A percentile compares a stretch with the other conserved stretches of the same genome.
phyloP scores from a whole-genome alignment of 768 basidiomycete genomes.

The Tricholoma matsutake region DNA sequence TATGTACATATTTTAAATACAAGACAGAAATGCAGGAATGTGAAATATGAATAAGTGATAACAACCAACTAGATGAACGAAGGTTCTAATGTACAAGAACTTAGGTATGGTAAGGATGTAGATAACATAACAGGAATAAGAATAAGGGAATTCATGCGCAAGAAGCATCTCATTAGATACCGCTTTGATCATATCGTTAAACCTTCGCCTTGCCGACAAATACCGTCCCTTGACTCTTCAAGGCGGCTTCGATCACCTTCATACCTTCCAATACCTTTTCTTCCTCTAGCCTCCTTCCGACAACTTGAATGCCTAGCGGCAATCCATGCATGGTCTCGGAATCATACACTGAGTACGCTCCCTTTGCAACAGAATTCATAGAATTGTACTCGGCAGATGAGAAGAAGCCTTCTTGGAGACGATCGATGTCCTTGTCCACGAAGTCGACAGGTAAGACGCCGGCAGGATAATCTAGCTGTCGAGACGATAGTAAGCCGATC shows the following conservation, averaged over 20 bases:
- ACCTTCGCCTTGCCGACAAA: constrained; percentile 12
- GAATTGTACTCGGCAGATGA: constrained; percentile 28
- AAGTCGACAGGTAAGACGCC: constrained; percentile 60
- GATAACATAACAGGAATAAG: background rate
- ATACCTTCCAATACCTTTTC: constrained; percentile 72
- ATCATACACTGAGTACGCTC: constrained; percentile 52
- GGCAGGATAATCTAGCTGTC: constrained; percentile 51
- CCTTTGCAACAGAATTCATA: constrained; percentile 33
- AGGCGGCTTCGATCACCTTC: constrained; percentile 46
- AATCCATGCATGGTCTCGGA: constrained; percentile 63
- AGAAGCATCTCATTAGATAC: background rate
- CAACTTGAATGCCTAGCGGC: constrained; percentile 65
- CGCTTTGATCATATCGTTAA: background rate
- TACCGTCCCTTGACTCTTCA: constrained; percentile 28
- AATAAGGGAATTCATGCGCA: background rate
- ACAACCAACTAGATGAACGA: background rate
- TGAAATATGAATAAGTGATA: background rate
- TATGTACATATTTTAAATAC: too few species aligned
- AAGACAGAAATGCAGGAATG: background rate
- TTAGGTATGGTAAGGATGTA: background rate
- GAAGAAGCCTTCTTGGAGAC: constrained; percentile 32
- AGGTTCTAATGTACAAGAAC: background rate
- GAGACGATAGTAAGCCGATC: constrained; percentile 3
- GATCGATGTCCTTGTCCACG: constrained; percentile 40
- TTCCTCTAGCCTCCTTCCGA: constrained; percentile 62